Conservation (phyloP, 805 yeast species). For the Yarrowia hollandica region DNA sequence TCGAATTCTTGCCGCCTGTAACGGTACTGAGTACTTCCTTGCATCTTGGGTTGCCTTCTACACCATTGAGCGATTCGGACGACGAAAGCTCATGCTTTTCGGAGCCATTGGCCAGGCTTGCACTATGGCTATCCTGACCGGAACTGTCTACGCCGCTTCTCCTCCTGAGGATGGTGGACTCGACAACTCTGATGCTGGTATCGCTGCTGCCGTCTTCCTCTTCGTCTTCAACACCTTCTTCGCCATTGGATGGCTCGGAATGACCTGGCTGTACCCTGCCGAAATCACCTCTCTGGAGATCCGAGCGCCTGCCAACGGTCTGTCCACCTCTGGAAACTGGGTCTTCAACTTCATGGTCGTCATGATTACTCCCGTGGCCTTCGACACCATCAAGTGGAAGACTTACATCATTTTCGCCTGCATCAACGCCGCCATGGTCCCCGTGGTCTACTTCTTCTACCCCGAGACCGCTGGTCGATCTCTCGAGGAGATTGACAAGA, state of each 20-base stretch:
- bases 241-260: slow-evolving; percentile 26
- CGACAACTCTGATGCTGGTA: slow-evolving; percentile 12
- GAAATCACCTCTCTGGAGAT: slow-evolving; percentile 27
- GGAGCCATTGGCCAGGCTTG: slow-evolving; percentile 70
- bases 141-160: slow-evolving; percentile 25
- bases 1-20: slow-evolving; percentile 36
- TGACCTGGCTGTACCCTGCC: slow-evolving; percentile 28
- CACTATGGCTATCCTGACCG: slow-evolving; percentile 36
- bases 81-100: slow-evolving; percentile 61
- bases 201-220: slow-evolving; percentile 23
- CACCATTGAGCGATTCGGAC: slow-evolving; percentile 51
- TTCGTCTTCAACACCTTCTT: slow-evolving; percentile 28
- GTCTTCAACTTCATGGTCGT: slow-evolving; percentile 25
- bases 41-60: slow-evolving; percentile 54
- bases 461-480: slow-evolving; percentile 29
- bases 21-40: slow-evolving; percentile 57
- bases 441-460: slow-evolving; percentile 29
- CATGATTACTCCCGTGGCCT: slow-evolving; percentile 27
- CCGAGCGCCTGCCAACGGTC: slow-evolving; percentile 27
- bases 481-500: slow-evolving; percentile 29
- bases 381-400: slow-evolving; percentile 26
- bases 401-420: slow-evolving; percentile 23
- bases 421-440: slow-evolving; percentile 29
- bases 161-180: slow-evolving; percentile 10
- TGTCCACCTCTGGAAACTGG: slow-evolving; percentile 27